Conservation (phyloP, 2,329 filamentous ascomycete species). For the Aspergillus niger region DNA sequence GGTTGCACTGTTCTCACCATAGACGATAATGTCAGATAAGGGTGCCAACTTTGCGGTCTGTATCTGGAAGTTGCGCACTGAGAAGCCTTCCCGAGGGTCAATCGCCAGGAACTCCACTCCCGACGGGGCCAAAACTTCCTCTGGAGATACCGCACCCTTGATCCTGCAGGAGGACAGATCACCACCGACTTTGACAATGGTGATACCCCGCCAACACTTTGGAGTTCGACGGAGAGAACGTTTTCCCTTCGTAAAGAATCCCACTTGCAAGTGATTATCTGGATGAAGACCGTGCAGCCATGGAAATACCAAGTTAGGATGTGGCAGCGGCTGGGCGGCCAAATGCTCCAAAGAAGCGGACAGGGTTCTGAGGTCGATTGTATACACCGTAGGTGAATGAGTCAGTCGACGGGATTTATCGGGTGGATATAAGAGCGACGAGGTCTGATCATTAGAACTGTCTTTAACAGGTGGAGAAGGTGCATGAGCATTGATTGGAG, state of each 20-base stretch:
- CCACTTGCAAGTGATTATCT: conserved; percentile 82
- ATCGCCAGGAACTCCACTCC: conserved; percentile 71
- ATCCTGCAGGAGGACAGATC: conserved; percentile 73
- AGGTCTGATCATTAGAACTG: conserved; percentile 56
- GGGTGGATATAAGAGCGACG: conserved; percentile 75
- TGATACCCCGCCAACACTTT: conserved; percentile 75
- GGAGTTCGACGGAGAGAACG: conserved; percentile 71
- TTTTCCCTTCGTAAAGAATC: conserved; percentile 81
- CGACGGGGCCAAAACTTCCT: conserved; percentile 70
- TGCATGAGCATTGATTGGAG: conserved; percentile 61
- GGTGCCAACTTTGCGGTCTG: conserved; percentile 85
- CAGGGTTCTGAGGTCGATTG: conserved; percentile 69
- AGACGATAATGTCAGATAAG: conserved; percentile 89
- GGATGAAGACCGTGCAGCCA: conserved; percentile 95
- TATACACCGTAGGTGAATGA: conserved; percentile 66
- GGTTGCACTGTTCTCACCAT: conserved; percentile 70
- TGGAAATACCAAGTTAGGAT: conserved; percentile 85
- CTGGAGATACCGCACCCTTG: conserved; percentile 81
- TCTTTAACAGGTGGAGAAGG: conserved; percentile 65
- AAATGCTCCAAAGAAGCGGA: conserved; percentile 73
- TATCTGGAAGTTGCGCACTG: conserved; percentile 95
- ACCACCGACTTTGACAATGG: conserved; percentile 85
- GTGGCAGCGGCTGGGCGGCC: conserved; percentile 77
- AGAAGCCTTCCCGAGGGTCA: conserved; percentile 88
- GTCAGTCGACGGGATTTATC: conserved; percentile 60